Evolutionary conservation across 805 yeast species (phyloP).

Genomic region (Hemisphaericaspora nanyangensis): DNA sequence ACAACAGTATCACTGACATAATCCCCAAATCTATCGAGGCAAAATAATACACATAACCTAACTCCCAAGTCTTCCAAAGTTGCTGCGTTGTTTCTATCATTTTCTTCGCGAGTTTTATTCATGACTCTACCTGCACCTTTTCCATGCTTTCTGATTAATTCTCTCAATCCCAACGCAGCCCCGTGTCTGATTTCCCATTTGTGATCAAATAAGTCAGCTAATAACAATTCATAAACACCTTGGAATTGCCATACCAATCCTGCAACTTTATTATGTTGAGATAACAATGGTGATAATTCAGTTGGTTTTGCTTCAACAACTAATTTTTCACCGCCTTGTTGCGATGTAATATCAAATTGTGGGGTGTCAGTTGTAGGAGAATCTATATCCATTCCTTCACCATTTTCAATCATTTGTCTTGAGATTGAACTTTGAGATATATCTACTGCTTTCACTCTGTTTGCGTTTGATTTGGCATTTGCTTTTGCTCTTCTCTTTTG

Average conservation of each 20-base stretch:
- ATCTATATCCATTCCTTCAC: slow-evolving; percentile 16
- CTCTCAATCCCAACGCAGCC: slow-evolving; percentile 88
- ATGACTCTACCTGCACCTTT: slow-evolving; percentile 77
- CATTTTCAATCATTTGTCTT: slow-evolving; percentile 45
- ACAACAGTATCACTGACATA: slow-evolving; percentile 96
- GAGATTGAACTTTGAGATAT: slow-evolving; percentile 69
- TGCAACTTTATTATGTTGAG: slow-evolving; percentile 66
- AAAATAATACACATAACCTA: slow-evolving; percentile 78
- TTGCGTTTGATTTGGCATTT: slow-evolving; percentile 50
- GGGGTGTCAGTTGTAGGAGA: slow-evolving; percentile 20
- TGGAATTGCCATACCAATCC: slow-evolving; percentile 91
- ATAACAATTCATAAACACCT: slow-evolving; percentile 79
- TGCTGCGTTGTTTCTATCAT: slow-evolving; percentile 57
- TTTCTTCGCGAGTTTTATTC: slow-evolving; percentile 58
- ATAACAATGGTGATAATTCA: slow-evolving; percentile 61
- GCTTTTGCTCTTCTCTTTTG: slow-evolving; percentile 87
- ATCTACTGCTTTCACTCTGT: slow-evolving; percentile 53
- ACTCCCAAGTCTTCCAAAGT: slow-evolving; percentile 88
- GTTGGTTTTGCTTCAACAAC: slow-evolving; percentile 76
- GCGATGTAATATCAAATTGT: slow-evolving; percentile 65
- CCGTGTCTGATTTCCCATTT: slow-evolving; percentile 97
- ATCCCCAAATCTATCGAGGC: slow-evolving; percentile 94
- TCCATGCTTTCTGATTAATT: slow-evolving; percentile 78
- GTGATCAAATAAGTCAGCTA: slow-evolving; percentile 77
- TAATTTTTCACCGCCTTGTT: slow-evolving; percentile 73